These are phyloP conservation scores for Cryptococcus hybrid DNA, from an alignment of 1,284 basidiomycete genomes.

Conservation along the genomic window DNA sequence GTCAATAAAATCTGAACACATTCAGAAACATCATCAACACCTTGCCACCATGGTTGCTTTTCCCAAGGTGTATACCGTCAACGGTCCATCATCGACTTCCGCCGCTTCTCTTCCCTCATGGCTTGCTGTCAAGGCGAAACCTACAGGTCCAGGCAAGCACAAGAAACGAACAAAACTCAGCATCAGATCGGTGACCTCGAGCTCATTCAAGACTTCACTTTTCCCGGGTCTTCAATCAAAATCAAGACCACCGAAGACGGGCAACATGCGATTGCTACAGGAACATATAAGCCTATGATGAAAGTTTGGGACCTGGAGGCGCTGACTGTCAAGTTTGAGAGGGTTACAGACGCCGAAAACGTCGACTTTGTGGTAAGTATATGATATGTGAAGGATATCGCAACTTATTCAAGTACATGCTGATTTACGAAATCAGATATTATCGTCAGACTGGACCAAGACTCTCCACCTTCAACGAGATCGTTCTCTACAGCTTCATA, in stretches of 20 bases:
- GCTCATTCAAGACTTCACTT: slow-evolving; percentile 93
- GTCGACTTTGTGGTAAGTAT: slow-evolving; percentile 92
- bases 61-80: slow-evolving; percentile 87
- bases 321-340: slow-evolving; percentile 90
- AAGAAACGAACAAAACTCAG: slow-evolving; percentile 48
- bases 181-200: slow-evolving; percentile 59
- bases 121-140: slow-evolving; percentile 65
- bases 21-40: too few species aligned
- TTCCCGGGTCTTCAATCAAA: slow-evolving; percentile 92
- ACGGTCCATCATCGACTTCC: slow-evolving; percentile 76
- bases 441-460: slow-evolving; percentile 99
- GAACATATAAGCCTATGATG: slow-evolving; percentile 98
- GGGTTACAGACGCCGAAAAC: slow-evolving; percentile 95
- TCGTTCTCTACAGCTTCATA: slow-evolving; percentile 91
- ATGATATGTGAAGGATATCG: slow-evolving; percentile 14
- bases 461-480: slow-evolving; percentile 95
- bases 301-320: slow-evolving; percentile 94
- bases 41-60: slow-evolving; percentile 15
- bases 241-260: slow-evolving; percentile 91
- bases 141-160: slow-evolving; percentile 28
- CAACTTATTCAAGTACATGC: slow-evolving; percentile 3
- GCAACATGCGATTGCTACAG: slow-evolving; percentile 87
- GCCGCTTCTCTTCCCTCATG: slow-evolving; percentile 85
- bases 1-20: too few species aligned
- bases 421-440: slow-evolving; percentile 59